Conservation (phyloP, 495 filamentous ascomycete genomes). For the Glonium stellatum region DNA sequence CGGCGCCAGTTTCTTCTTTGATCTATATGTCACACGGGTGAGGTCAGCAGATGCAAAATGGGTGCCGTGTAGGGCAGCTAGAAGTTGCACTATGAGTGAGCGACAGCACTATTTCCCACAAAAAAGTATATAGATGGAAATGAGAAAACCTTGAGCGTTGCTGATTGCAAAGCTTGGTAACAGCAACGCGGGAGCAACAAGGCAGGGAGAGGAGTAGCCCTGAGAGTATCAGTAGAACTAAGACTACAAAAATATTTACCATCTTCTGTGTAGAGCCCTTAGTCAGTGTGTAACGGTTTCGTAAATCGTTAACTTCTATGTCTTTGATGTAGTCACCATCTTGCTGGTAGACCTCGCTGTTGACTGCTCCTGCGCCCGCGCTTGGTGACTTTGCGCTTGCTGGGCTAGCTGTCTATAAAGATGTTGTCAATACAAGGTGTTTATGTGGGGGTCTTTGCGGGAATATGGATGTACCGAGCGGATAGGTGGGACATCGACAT, state of each 20-base stretch:
- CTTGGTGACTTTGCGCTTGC: slow-evolving; percentile 42
- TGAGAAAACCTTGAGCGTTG: slow-evolving; percentile 23
- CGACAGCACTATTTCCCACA: slow-evolving; percentile 57
- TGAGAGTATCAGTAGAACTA: slow-evolving; percentile 70
- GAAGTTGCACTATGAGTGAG: slow-evolving; percentile 64
- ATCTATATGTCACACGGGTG: slow-evolving; percentile 91
- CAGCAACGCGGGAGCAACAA: slow-evolving; percentile 12
- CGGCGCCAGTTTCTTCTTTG: slow-evolving; percentile 99
- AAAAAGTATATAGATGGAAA: slow-evolving; percentile 30
- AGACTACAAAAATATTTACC: slow-evolving; percentile 79
- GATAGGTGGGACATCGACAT: slow-evolving; percentile 89
- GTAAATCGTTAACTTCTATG: slow-evolving; percentile 95
- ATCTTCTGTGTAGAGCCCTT: slow-evolving; percentile 98
- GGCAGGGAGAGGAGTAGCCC: slow-evolving; percentile 39
- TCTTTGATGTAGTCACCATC: slow-evolving; percentile 97
- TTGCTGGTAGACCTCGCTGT: slow-evolving; percentile 82
- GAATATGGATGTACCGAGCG: slow-evolving; percentile 45
- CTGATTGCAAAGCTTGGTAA: background rate
- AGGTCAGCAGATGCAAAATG: slow-evolving; percentile 98
- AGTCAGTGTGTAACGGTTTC: slow-evolving; percentile 94
- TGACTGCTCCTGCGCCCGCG: slow-evolving; percentile 49
- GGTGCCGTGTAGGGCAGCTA: slow-evolving; percentile 62
- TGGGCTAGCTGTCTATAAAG: slow-evolving; percentile 46
- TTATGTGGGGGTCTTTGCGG: slow-evolving; percentile 11
- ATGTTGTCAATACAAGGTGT: slow-evolving; percentile 25